Percentiles rank a stretch among this genome's conserved stretches.
phyloP scores from a whole-genome alignment of 148 eudicot species.

The Cornus suecica region DNA sequence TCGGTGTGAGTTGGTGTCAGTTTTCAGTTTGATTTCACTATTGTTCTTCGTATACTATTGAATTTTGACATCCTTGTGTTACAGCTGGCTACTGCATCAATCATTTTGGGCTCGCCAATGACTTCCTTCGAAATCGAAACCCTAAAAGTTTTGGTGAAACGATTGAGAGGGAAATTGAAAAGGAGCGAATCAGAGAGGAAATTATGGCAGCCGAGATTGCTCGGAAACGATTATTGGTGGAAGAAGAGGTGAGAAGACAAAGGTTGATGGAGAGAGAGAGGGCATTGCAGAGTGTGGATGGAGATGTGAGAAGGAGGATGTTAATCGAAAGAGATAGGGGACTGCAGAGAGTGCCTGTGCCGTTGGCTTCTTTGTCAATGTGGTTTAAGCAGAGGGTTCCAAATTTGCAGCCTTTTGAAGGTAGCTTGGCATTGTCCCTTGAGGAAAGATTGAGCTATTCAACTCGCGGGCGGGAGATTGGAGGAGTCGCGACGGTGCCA shows the following conservation, averaged over 20 bases:
- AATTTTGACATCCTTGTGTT: too few relatives aligned
- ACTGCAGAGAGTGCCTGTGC: too few relatives aligned
- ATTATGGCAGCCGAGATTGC: slow-evolving; percentile 45
- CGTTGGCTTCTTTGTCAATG: slow-evolving; percentile 8
- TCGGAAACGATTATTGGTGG: slow-evolving; percentile 42
- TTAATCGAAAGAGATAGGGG: too few relatives aligned
- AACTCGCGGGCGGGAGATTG: background rate
- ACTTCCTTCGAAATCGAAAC: background rate
- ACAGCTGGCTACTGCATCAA: slow-evolving; percentile 17
- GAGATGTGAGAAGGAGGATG: too few relatives aligned
- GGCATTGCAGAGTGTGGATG: slow-evolving; percentile 15
- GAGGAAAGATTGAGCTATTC: slow-evolving; percentile 16
- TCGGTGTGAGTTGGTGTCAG: background rate
- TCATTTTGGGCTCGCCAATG: background rate
- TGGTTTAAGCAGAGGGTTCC: slow-evolving; percentile 22
- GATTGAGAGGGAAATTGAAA: slow-evolving; percentile 49
- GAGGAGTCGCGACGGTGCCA: slow-evolving; percentile 24
- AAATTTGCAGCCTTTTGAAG: slow-evolving; percentile 1
- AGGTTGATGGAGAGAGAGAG: slow-evolving; percentile 54
- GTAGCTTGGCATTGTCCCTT: slow-evolving; percentile 9
- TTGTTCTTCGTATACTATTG: too few relatives aligned
- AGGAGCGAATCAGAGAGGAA: slow-evolving; percentile 55
- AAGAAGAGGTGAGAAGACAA: slow-evolving; percentile 67
- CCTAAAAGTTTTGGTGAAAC: slow-evolving; percentile 17
- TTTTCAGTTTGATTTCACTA: background rate